Conservation (phyloP, 2,329 filamentous ascomycete genomes). For the Sordariomycetes sp. region DNA sequence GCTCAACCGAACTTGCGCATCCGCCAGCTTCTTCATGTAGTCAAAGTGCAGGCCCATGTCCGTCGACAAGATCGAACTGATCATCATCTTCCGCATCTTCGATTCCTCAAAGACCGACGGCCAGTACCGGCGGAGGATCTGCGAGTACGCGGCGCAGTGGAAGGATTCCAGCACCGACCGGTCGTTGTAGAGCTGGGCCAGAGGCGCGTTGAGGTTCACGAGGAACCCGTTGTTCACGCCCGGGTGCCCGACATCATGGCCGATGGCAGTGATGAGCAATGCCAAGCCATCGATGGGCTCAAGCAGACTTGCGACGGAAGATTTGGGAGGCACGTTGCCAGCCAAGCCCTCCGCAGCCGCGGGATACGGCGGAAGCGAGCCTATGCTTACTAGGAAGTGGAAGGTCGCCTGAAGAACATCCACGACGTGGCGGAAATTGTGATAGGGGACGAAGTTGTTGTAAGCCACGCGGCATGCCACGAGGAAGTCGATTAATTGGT, state of each 20-base stretch:
- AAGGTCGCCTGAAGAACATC: constrained; percentile 94
- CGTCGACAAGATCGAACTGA: constrained; percentile 92
- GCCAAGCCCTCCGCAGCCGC: constrained; percentile 10
- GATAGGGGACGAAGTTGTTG: constrained; percentile 91
- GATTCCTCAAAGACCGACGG: constrained; percentile 67
- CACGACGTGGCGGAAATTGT: constrained; percentile 96
- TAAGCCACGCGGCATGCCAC: constrained; percentile 88
- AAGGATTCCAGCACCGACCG: constrained; percentile 94
- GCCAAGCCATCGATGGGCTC: constrained; percentile 80
- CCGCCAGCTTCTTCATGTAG: constrained; percentile 84
- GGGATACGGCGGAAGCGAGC: constrained; percentile 61
- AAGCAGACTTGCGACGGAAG: constrained; percentile 64
- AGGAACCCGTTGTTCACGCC: constrained; percentile 98
- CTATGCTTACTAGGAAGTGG: constrained; percentile 74
- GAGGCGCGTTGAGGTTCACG: constrained; percentile 78
- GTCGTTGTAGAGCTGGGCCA: constrained; percentile 95
- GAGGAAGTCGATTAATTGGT: constrained; percentile 74
- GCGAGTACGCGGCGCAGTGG: constrained; percentile 92
- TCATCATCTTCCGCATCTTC: constrained; percentile 81
- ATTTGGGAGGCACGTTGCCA: constrained; percentile 28
- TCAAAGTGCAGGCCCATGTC: constrained; percentile 97
- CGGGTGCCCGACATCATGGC: constrained; percentile 93
- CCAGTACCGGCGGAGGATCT: constrained; percentile 90
- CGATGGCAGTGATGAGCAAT: constrained; percentile 88
- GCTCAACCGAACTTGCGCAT: constrained; percentile 67